These are phyloP conservation scores for Fusarium nisikadoi DNA, from an alignment of 2,329 filamentous ascomycete species.

Conservation along the genomic window DNA sequence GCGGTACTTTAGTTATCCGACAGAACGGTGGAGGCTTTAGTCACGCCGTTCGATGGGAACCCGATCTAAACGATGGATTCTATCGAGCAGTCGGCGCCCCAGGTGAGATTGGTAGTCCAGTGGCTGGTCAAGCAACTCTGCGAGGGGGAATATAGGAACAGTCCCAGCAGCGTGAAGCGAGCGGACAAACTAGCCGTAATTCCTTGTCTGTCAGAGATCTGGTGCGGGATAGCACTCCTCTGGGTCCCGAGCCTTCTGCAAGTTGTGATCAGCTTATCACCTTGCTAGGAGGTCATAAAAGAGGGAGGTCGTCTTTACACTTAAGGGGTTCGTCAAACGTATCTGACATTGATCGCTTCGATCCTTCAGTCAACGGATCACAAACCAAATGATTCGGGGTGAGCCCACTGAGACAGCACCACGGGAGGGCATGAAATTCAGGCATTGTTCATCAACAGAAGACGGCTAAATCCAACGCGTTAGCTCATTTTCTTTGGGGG, in stretches of 20 bases:
- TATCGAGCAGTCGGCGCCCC: constrained; percentile 65
- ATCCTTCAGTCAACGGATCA: not conserved
- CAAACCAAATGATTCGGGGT: not conserved
- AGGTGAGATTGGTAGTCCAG: constrained; percentile 76
- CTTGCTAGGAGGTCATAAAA: constrained; percentile 7
- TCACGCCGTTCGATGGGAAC: constrained; percentile 64
- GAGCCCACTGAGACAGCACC: not conserved
- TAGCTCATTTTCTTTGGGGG: not conserved
- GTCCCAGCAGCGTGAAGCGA: constrained; percentile 17
- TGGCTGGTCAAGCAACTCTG: constrained; percentile 57
- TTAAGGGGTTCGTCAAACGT: not conserved
- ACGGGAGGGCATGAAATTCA: not conserved
- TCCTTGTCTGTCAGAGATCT: constrained; percentile 18
- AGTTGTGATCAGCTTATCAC: not conserved
- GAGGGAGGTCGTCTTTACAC: constrained; percentile 10
- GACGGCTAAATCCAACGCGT: not conserved
- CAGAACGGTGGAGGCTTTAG: constrained; percentile 57
- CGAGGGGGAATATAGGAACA: constrained; percentile 49
- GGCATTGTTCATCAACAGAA: not conserved
- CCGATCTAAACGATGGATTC: constrained; percentile 58
- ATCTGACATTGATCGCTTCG: not conserved
- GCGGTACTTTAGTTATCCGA: constrained; percentile 83
- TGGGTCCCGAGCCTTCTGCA: not conserved
- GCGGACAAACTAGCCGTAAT: constrained; percentile 8
- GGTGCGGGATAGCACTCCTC: constrained; percentile 27